phyloP scores from a whole-genome alignment of 2,329 filamentous ascomycete genomes.

The Penicillium aurantiogriseum region DNA sequence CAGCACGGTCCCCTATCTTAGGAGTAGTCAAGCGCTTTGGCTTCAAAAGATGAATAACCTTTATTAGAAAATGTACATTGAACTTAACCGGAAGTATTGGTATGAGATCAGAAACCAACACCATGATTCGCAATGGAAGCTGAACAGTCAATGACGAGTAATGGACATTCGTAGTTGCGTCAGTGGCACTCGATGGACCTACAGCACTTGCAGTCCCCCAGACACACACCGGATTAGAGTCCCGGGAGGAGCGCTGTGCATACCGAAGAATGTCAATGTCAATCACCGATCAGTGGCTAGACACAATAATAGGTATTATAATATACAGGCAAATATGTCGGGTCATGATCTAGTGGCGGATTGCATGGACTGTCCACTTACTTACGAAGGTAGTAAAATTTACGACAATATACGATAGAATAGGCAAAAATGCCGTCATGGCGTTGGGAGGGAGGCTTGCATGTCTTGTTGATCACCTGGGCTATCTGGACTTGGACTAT shows the following conservation, averaged over 20 bases:
- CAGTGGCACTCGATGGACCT: neutral
- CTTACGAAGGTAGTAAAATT: neutral
- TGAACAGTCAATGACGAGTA: neutral
- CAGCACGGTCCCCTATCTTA: neutral
- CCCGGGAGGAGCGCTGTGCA: neutral
- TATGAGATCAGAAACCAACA: neutral
- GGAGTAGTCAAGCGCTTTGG: neutral
- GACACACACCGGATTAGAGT: neutral
- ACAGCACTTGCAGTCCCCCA: neutral
- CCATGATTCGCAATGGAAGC: neutral
- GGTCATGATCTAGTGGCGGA: slow-evolving; percentile 5
- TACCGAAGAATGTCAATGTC: slow-evolving; percentile 7
- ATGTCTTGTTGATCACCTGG: slow-evolving; percentile 8
- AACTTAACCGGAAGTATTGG: neutral
- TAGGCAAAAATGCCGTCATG: neutral
- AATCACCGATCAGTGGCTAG: neutral
- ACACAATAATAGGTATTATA: neutral
- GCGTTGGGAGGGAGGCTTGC: slow-evolving; percentile 9
- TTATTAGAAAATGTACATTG: neutral
- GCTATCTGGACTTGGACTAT: neutral
- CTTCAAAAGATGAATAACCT: neutral
- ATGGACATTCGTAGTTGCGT: neutral
- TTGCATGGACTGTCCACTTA: slow-evolving; percentile 3
- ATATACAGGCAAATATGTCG: slow-evolving; percentile 11
- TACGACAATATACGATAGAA: neutral